A percentile compares a stretch with the other conserved stretches of the same genome.
Conservation (phyloP, 306 rosid species). For the Trifolium repens region DNA sequence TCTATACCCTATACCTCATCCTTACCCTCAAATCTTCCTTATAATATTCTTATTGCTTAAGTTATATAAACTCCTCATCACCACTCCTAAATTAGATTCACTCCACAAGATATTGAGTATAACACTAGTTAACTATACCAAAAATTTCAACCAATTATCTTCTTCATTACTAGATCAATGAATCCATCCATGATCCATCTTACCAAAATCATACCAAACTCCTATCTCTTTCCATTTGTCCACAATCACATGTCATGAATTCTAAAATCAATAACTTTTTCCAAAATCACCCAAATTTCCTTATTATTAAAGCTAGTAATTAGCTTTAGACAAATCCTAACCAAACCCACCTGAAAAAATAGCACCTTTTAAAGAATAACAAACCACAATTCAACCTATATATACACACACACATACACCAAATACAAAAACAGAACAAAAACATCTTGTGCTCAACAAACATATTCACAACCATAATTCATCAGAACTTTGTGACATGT, state of each 20-base stretch:
- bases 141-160: constrained; percentile 20
- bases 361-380: background rate
- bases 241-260: constrained; percentile 38
- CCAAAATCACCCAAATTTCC: constrained; percentile 42
- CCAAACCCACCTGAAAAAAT: constrained; percentile 49
- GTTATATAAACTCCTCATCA: constrained; percentile 32
- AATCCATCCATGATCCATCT: constrained; percentile 45
- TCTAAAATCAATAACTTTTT: constrained; percentile 32
- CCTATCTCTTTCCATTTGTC: constrained; percentile 45
- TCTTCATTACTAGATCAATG: constrained; percentile 24
- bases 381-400: background rate
- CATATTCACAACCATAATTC: background rate
- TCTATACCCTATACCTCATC: constrained; percentile 14
- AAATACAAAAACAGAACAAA: background rate
- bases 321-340: constrained; percentile 41
- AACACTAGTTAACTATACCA: constrained; percentile 36
- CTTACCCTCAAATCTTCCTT: constrained; percentile 36
- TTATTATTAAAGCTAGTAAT: constrained; percentile 38
- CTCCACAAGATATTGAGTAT: constrained; percentile 41
- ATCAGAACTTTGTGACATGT: constrained; percentile 29
- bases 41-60: constrained; percentile 4
- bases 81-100: constrained; percentile 9
- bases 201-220: constrained; percentile 53
- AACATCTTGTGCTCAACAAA: background rate
- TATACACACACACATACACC: background rate